Percentiles rank a stretch among this genome's conserved stretches.
Conservation (phyloP, 441 rosid species). For the Metrosideros polymorpha region DNA sequence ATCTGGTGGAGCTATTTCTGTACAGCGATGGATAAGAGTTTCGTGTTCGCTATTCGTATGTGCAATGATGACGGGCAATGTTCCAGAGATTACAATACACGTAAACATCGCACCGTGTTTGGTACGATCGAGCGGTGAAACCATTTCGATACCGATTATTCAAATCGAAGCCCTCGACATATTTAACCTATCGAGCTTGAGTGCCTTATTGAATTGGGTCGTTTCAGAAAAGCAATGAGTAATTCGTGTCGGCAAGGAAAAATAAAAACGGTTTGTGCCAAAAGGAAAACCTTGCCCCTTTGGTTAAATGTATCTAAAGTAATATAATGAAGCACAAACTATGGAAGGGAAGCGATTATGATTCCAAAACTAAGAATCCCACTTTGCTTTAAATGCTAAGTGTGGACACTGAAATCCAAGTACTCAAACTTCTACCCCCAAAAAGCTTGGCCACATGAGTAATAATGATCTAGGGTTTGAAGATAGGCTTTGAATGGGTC, state of each 20-base stretch:
- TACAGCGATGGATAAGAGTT: neutral
- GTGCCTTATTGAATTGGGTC: neutral
- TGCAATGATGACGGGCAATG: neutral
- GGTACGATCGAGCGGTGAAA: neutral
- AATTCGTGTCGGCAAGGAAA: neutral
- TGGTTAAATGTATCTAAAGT: neutral
- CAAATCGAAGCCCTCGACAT: neutral
- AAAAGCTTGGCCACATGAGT: neutral
- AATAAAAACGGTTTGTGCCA: neutral
- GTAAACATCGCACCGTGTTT: neutral
- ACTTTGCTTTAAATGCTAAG: neutral
- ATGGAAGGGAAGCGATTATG: neutral
- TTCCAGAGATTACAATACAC: neutral
- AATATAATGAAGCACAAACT: neutral
- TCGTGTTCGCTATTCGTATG: neutral
- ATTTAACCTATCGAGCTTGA: neutral
- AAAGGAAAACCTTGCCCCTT: neutral
- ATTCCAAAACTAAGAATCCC: neutral
- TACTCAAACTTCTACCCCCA: neutral
- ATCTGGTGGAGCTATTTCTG: neutral
- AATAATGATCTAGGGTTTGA: neutral
- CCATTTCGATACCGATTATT: neutral
- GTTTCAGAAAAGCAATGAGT: neutral
- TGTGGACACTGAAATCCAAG: neutral
- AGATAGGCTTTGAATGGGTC: neutral